Evolutionary conservation across 768 basidiomycete species (phyloP).

Genomic region (Pleurotus tuber-regium): DNA sequence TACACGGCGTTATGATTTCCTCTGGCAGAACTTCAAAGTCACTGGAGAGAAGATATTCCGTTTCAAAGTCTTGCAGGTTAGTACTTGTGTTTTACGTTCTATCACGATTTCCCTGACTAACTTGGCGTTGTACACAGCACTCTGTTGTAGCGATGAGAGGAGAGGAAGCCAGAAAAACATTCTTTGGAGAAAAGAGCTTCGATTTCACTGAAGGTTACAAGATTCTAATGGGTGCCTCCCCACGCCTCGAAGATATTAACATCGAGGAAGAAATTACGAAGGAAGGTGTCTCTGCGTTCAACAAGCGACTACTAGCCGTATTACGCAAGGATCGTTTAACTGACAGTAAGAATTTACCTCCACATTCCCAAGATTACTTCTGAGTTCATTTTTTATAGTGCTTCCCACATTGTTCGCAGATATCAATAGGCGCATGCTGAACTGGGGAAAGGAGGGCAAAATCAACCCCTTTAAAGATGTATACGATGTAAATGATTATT

Average conservation of each 20-base stretch:
- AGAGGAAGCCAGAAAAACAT: constrained; percentile 28
- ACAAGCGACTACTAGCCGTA: constrained; percentile 19
- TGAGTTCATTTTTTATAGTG: constrained; percentile 13
- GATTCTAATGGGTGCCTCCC: constrained; percentile 27
- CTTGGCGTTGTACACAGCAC: too few relatives aligned
- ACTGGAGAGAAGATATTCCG: constrained; percentile 14
- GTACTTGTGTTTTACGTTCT: too few relatives aligned
- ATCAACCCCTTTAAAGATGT: constrained; percentile 33
- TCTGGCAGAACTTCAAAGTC: constrained; percentile 5
- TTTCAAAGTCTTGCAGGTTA: constrained; percentile 16
- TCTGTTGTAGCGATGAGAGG: constrained; percentile 26
- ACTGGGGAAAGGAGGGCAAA: constrained; percentile 25
- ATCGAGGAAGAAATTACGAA: constrained; percentile 11
- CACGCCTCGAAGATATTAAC: constrained; percentile 22
- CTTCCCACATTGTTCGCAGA: constrained; percentile 27
- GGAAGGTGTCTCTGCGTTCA: constrained; percentile 17
- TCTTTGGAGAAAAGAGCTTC: constrained; percentile 26
- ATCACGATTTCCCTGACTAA: too few relatives aligned
- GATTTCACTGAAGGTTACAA: constrained; percentile 30
- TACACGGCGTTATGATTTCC: constrained; percentile 5
- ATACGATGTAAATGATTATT: constrained; percentile 24
- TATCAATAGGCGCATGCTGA: constrained; percentile 18
- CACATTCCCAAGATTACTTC: not conserved
- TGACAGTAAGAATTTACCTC: constrained; percentile 16
- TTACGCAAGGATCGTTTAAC: constrained; percentile 22